Evolutionary conservation across 805 yeast genomes (phyloP), one percentile per base, ranked within the genome.

Genomic region (Lachancea sp.): DNA sequence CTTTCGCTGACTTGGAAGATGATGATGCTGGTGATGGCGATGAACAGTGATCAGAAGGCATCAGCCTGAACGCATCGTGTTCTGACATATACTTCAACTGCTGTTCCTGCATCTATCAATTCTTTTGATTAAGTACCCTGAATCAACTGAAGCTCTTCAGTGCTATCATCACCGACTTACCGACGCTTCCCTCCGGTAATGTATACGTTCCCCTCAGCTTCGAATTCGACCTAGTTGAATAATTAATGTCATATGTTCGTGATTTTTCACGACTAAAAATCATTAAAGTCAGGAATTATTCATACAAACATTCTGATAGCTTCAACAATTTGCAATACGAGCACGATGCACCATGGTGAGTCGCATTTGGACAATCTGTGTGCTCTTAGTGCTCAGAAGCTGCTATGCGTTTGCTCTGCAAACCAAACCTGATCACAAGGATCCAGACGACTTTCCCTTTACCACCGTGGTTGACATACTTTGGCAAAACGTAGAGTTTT

Each of bases 401-500:
- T 32, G 36, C 32, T 32, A 13, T 16, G 15, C 4, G 16, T 12
- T 20, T 13, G 11, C 8, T 2, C 30, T 13, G 8, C 13, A 3
- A 13, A 10, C 36, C 3, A 35, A n/a, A 19, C 10, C 12, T 19
- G 31, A 15, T n/a, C 39, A 16, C 12, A 51, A 44, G 25, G 51
- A 46, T 30, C 52, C 37, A 15, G 55, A 49, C 31, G 61, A 58
- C 29, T 53, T 47, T 19, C 57, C 58, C 15, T 61, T 68, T 27
- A 61, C 63, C 2, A 65, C 85, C 0, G 78, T 87, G 6, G 69
- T 87, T 3, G 95, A 87, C 59, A 58, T 85, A 3, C 67, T 87
- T 33, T 85, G 95, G 0, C 63, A 77, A 7, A 77, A 81, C 51
- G 82, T 77, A 0, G 81, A 83, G 57, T 88, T 78, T 65, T 78